phyloP scores from a whole-genome alignment of 2,329 filamentous ascomycete species.

The Fusarium nematophilum region DNA sequence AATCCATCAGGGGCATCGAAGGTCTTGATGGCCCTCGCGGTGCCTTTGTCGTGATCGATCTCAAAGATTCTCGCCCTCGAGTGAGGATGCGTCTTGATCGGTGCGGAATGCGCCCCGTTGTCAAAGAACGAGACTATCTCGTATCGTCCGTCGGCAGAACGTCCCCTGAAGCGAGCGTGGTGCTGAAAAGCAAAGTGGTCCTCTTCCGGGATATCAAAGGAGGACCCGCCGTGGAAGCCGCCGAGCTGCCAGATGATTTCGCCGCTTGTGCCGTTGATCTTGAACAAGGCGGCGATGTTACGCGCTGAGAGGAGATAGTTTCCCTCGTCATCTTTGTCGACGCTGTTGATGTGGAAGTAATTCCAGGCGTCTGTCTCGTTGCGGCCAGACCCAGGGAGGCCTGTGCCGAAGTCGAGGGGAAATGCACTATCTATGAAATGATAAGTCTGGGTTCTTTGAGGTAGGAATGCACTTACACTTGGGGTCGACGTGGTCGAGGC shows the following conservation, averaged over 20 bases:
- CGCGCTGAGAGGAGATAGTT: conserved; percentile 45
- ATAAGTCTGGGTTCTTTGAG: neutral
- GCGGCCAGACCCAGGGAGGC: conserved; percentile 3
- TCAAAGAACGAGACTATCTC: conserved; percentile 66
- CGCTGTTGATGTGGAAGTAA: conserved; percentile 49
- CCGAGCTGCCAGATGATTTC: conserved; percentile 65
- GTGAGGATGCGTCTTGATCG: neutral
- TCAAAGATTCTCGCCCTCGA: conserved; percentile 58
- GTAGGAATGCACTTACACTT: neutral
- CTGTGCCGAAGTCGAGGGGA: neutral
- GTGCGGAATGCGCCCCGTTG: conserved; percentile 49
- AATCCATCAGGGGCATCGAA: conserved; percentile 62
- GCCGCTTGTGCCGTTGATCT: conserved; percentile 56
- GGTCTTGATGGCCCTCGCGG: conserved; percentile 57
- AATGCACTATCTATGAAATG: neutral
- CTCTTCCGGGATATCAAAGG: conserved; percentile 48
- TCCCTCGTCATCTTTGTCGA: conserved; percentile 51
- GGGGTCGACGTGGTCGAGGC: conserved; percentile 3
- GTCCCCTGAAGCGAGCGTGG: conserved; percentile 56
- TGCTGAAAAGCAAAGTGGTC: conserved; percentile 62
- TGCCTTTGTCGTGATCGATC: conserved; percentile 57
- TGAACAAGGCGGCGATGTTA: conserved; percentile 34
- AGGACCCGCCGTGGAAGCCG: conserved; percentile 50
- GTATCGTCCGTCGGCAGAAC: conserved; percentile 51
- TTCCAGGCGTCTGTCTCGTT: conserved; percentile 35